Evolutionary conservation across 345 rosid genomes (phyloP).

Genomic region (Rhodomyrtus tomentosa): DNA sequence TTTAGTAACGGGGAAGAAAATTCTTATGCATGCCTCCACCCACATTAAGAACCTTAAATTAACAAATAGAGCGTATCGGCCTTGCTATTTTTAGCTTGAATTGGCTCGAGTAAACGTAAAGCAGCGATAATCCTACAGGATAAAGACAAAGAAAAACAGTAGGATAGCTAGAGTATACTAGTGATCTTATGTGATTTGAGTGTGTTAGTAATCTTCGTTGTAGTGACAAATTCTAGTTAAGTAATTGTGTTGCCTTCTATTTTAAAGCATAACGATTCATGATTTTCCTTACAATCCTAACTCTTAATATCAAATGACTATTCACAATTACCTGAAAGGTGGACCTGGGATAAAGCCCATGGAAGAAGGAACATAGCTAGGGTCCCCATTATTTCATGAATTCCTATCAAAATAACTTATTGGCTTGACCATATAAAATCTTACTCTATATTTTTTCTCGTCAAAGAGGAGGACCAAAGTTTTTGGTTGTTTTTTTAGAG

Average conservation of each 20-base stretch:
- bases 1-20: background rate
- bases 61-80: too few relatives aligned
- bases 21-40: background rate
- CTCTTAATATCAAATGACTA: background rate
- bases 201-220: background rate
- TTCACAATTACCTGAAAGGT: background rate
- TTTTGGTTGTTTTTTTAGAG: too few relatives aligned
- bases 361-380: background rate
- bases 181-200: background rate
- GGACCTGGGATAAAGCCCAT: background rate
- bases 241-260: background rate
- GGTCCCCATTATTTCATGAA: background rate
- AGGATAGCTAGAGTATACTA: background rate
- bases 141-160: background rate
- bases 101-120: background rate
- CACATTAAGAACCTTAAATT: background rate
- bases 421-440: rapidly evolving
- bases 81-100: background rate
- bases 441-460: background rate
- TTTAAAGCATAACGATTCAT: background rate
- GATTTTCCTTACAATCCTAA: background rate
- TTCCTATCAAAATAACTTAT: background rate
- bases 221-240: rapidly evolving
- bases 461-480: background rate
- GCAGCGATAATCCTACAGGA: background rate